Conservation (phyloP, 2,329 filamentous ascomycete genomes). For the Colletotrichum spinosum region DNA sequence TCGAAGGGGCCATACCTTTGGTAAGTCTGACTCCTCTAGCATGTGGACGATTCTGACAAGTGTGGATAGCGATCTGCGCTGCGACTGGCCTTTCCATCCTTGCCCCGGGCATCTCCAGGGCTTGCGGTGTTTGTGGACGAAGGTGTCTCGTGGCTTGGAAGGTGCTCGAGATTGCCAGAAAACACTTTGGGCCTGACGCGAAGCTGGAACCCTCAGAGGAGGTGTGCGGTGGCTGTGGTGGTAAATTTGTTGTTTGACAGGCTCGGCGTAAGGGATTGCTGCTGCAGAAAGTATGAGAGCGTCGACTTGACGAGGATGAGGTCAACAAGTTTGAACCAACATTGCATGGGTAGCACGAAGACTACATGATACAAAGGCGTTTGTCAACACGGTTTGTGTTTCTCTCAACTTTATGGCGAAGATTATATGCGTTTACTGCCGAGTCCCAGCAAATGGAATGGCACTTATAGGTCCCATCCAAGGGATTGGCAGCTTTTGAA, state of each 20-base stretch:
- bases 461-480: no score
- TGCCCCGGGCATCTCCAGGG: constrained; percentile 63
- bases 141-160: constrained; percentile 61
- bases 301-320: not conserved
- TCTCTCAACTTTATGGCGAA: no score
- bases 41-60: constrained; percentile 5
- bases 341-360: no score
- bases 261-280: not conserved
- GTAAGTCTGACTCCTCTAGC: constrained; percentile 42
- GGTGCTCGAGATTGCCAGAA: constrained; percentile 49
- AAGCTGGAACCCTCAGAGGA: constrained; percentile 47
- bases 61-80: constrained; percentile 60
- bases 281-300: not conserved
- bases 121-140: constrained; percentile 66
- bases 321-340: not conserved
- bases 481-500: no score
- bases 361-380: no score
- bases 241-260: constrained; percentile 54
- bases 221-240: constrained; percentile 54
- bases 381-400: no score
- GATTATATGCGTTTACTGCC: no score
- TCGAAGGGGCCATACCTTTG: constrained; percentile 53
- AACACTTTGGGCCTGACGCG: constrained; percentile 44
- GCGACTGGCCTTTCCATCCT: constrained; percentile 66
- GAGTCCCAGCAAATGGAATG: no score